Base-by-base conservation (phyloP, 306 rosid genomes). In the Erythrophleum fordii region DNA sequence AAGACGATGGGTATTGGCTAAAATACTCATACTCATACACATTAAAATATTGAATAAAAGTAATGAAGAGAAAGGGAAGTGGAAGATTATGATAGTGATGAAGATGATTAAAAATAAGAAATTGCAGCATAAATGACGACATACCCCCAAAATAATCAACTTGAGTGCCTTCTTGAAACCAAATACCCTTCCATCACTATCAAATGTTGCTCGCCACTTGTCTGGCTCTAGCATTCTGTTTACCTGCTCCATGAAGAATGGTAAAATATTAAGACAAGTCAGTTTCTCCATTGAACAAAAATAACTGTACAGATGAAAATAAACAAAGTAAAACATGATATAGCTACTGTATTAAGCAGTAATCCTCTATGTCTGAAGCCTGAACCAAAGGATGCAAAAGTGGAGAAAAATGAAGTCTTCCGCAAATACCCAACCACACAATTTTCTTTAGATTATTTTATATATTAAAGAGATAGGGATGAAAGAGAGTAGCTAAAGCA, bases 221-320 rank as follows among this genome's bases (percentile, higher is more conserved):
- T 92, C 95, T n/a, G 98, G 94, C 88, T 90, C 92, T 49, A 94
- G 95, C 97, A 88, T 90, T 88, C 88, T 94, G 87, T 86, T 84
- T 71, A 83, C 91, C 98, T 94, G 90, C 81, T 87, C 28, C 81
- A 60, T 75, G n/a, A n/a, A n/a, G n/a, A n/a, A n/a, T n/a, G n/a
- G n/a, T n/a, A n/a, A n/a, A n/a, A n/a, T n/a, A n/a, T n/a, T n/a
- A n/a, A n/a, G n/a, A n/a, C n/a, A n/a, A n/a, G n/a, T n/a, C n/a
- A n/a, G n/a, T n/a, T n/a, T n/a, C n/a, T n/a, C n/a, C n/a, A n/a
- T n/a, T n/a, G 61, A 72, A 53, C 58, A 60, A 59, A 48, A 48
- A 48, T 48, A 48, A 14, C 3, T 14, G 6, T 48, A 44, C 22
- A 51, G 23, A 51, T 51, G 23, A 17, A 51, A 51, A 51, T 51